Evolutionary conservation across 148 eudicot genomes (phyloP).

Genomic region (Heliosperma pusillum): DNA sequence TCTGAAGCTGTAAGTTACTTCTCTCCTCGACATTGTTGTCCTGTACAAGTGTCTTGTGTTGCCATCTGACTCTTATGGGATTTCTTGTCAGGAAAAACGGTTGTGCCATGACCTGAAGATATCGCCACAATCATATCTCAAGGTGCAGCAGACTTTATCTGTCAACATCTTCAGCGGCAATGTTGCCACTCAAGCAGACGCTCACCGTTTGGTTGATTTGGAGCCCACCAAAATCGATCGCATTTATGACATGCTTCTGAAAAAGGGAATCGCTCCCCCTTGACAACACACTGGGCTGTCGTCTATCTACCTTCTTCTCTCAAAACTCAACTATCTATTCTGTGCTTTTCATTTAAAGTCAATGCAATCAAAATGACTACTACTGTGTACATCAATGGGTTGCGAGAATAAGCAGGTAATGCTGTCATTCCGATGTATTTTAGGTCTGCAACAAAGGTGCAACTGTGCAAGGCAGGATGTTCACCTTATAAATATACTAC

Average conservation of each 20-base stretch:
- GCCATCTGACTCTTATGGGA: conserved; percentile 7
- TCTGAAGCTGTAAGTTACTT: conserved; percentile 63
- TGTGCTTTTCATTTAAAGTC: background rate
- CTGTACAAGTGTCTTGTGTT: background rate
- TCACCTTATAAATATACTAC: too few relatives aligned
- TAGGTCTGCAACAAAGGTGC: too few relatives aligned
- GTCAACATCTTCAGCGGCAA: conserved; percentile 53
- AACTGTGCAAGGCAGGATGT: too few relatives aligned
- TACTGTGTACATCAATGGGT: background rate
- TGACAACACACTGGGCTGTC: conserved; percentile 18
- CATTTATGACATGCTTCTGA: conserved; percentile 70
- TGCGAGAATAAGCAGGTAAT: background rate
- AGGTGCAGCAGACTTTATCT: conserved; percentile 60
- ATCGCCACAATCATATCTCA: conserved; percentile 63
- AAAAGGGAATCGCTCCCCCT: conserved; percentile 61
- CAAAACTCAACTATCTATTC: background rate
- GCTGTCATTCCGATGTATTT: background rate
- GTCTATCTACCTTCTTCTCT: background rate
- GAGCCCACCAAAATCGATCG: conserved; percentile 69
- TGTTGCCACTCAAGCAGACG: conserved; percentile 51
- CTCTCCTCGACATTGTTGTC: background rate
- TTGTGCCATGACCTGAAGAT: conserved; percentile 64
- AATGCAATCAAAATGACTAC: background rate
- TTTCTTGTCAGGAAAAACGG: conserved; percentile 55
- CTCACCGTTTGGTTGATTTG: conserved; percentile 50